phyloP scores from a whole-genome alignment of 495 filamentous ascomycete species.

The Penicillium nucicola region DNA sequence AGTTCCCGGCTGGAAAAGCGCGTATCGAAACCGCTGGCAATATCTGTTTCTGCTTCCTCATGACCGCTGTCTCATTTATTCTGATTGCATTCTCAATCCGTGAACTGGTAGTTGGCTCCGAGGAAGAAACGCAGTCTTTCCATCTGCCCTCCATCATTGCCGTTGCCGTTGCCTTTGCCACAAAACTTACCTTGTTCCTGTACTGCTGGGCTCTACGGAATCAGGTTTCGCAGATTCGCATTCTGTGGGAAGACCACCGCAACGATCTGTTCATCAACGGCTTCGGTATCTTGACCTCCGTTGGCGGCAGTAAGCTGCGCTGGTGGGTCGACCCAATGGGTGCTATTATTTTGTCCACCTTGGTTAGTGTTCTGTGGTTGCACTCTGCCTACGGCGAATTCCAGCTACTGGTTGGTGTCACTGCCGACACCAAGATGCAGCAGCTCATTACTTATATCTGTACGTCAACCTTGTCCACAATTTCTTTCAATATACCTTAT shows the following conservation, averaged over 20 bases:
- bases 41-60: constrained; percentile 95
- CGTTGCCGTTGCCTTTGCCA: constrained; percentile 78
- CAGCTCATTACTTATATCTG: constrained; percentile 96
- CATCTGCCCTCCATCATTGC: constrained; percentile 84
- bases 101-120: constrained; percentile 54
- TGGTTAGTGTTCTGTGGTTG: constrained; percentile 78
- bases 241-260: constrained; percentile 89
- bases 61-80: constrained; percentile 87
- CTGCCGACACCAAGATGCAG: constrained; percentile 79
- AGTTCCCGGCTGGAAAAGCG: constrained; percentile 91
- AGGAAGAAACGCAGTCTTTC: constrained; percentile 55
- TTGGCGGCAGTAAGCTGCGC: constrained; percentile 77
- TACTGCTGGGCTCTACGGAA: constrained; percentile 92
- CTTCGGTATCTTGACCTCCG: constrained; percentile 84
- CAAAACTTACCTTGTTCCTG: constrained; percentile 79
- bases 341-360: constrained; percentile 74
- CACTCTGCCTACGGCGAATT: constrained; percentile 86
- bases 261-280: constrained; percentile 89
- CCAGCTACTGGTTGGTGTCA: constrained; percentile 83
- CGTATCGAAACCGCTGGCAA: constrained; percentile 95
- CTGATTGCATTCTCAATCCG: constrained; percentile 81
- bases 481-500: background rate
- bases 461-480: constrained; percentile 26
- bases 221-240: constrained; percentile 85
- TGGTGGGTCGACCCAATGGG: constrained; percentile 98